Conservation (phyloP, 2,329 filamentous ascomycete genomes). For the Ceratocystis diversiconidia region DNA sequence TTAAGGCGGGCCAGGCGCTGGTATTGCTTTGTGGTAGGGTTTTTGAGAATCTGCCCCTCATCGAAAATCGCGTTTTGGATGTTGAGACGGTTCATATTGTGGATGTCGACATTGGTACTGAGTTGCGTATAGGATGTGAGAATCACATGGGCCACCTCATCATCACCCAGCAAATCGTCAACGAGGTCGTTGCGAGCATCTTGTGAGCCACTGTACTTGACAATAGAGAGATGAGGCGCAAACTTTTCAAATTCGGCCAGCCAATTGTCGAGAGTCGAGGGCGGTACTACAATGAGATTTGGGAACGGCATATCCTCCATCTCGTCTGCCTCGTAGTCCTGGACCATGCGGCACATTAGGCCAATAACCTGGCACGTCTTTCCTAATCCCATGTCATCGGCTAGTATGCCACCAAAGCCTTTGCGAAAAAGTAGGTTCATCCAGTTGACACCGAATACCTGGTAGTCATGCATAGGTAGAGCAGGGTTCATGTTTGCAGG, state of each 20-base stretch:
- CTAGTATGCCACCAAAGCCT: constrained; percentile 74
- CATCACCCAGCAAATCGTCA: constrained; percentile 38
- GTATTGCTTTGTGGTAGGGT: constrained; percentile 69
- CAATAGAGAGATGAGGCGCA: constrained; percentile 61
- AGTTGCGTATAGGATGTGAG: constrained; percentile 48
- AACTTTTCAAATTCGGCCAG: constrained; percentile 78
- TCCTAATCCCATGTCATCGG: constrained; percentile 92
- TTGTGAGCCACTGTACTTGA: constrained; percentile 54
- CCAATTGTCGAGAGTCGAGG: constrained; percentile 94
- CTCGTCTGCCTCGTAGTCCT: constrained; percentile 35
- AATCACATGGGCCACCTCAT: constrained; percentile 46
- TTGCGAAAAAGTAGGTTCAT: constrained; percentile 69
- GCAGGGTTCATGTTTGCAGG: constrained; percentile 64
- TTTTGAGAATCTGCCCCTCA: constrained; percentile 88
- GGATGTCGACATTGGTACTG: constrained; percentile 35
- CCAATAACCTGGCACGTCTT: constrained; percentile 97
- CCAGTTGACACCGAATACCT: constrained; percentile 92
- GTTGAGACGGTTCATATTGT: constrained; percentile 34
- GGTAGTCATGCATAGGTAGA: constrained; percentile 77
- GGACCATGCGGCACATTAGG: constrained; percentile 70
- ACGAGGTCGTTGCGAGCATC: constrained; percentile 53
- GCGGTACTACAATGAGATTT: constrained; percentile 77
- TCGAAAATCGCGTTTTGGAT: constrained; percentile 62
- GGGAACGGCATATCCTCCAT: constrained; percentile 41
- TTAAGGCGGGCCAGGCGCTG: constrained; percentile 62